Conservation (phyloP, 2,329 filamentous ascomycete species). For the Penicillium sp. region DNA sequence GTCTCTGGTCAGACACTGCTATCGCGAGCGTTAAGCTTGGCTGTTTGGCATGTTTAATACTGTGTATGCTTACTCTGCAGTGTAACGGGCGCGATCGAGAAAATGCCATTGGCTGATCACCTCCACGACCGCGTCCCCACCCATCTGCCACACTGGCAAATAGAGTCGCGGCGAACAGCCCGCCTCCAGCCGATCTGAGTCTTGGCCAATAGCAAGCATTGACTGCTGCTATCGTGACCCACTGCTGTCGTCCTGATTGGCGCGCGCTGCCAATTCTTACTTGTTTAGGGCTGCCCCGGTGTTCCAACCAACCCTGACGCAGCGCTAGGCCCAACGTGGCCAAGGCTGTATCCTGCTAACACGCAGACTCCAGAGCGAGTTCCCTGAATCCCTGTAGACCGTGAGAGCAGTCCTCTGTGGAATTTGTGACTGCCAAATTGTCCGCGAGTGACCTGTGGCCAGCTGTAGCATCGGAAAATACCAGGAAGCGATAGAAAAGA, state of each 20-base stretch:
- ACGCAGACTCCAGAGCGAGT: neutral
- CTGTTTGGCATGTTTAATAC: neutral
- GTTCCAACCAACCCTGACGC: neutral
- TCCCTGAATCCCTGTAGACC: neutral
- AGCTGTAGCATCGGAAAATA: too few relatives aligned
- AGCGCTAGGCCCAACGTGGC: neutral
- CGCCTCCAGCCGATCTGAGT: constrained; percentile 11
- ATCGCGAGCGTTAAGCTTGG: too few relatives aligned
- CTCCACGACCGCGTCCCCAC: neutral
- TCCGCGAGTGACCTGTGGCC: too few relatives aligned
- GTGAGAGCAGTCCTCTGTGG: neutral
- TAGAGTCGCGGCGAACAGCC: neutral
- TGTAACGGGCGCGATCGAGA: too few relatives aligned
- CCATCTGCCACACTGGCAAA: neutral
- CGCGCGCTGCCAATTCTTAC: neutral
- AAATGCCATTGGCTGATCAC: neutral
- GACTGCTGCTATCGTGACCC: neutral
- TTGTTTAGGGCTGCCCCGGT: neutral
- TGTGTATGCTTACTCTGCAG: neutral
- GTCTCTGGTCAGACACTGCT: too few relatives aligned
- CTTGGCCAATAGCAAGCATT: neutral
- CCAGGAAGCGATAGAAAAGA: too few relatives aligned
- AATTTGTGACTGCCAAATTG: neutral
- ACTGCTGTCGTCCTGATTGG: neutral
- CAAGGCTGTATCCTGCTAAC: neutral